Conservation (phyloP, 352 stramenopile species). For the Achlya hypogyna region DNA sequence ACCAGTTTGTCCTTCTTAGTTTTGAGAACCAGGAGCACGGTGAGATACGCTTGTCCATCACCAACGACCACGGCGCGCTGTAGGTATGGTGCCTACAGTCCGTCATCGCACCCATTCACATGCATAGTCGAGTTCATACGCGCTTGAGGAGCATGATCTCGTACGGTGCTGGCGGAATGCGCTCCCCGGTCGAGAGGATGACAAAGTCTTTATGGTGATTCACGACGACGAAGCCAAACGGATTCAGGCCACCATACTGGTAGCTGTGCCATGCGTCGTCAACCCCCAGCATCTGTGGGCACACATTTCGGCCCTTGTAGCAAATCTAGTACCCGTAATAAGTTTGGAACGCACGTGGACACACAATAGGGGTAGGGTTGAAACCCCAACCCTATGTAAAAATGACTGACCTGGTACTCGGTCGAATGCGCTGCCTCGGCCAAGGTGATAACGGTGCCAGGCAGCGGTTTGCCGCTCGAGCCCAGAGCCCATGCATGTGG, state of each 20-base stretch:
- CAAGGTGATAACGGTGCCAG: slow-evolving; percentile 46
- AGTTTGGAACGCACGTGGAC: not conserved
- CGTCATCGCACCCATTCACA: not conserved
- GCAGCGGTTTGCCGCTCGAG: slow-evolving; percentile 46
- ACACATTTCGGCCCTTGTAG: not conserved
- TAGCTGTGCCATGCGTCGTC: slow-evolving; percentile 27
- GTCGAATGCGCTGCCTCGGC: slow-evolving; percentile 31
- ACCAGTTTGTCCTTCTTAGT: not conserved
- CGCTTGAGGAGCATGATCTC: slow-evolving; percentile 36
- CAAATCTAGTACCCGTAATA: not conserved
- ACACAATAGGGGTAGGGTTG: not conserved
- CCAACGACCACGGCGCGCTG: slow-evolving; percentile 58
- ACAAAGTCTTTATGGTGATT: slow-evolving; percentile 55
- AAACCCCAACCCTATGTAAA: not conserved
- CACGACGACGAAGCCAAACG: slow-evolving; percentile 64
- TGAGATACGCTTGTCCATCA: slow-evolving; percentile 57
- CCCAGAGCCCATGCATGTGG: slow-evolving; percentile 67
- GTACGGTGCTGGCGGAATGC: slow-evolving; percentile 53
- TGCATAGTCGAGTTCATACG: not conserved
- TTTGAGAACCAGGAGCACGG: slow-evolving; percentile 72
- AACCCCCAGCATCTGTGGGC: not conserved
- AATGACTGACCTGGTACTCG: not conserved
- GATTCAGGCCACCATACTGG: slow-evolving; percentile 53
- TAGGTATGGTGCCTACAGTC: slow-evolving; percentile 35
- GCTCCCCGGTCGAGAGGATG: slow-evolving; percentile 65